Base-by-base conservation (phyloP, 2,329 filamentous ascomycete genomes). In the Pseudogymnoascus sp. region DNA sequence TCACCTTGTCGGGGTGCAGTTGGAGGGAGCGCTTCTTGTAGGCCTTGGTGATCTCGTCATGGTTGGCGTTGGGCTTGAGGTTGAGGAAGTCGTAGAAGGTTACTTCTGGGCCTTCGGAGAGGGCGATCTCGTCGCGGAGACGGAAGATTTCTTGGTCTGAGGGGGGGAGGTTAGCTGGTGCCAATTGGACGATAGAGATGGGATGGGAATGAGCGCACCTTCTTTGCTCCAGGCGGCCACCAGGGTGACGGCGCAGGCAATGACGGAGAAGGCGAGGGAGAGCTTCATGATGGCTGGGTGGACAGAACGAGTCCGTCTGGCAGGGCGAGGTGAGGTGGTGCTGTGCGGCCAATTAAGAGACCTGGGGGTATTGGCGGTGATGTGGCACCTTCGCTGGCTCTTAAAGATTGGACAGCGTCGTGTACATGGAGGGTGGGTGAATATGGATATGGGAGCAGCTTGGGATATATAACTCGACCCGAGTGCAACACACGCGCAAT, bases 111-210 rank as follows among this genome's bases (percentile, higher is more conserved):
- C 95, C 92, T 75, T 97, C 90, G 68, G 86, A 80, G 50, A 85
- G 78, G 65, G 84, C 79, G 63, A 99, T 84, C 75, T 97, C 95
- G 78, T 97, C 92, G 72, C 88, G 88, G 66, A 99, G 83, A 70
- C 92, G 90, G 80, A 99, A 99, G 79, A 99, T 97, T 78, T 99
- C 95, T 74, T 96, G 91, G 78, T 99, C 95, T 96, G 72, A n/a
- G 29, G 64, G 63, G 64, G 62, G 64, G 62, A 37, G 31, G 60
- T 64, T 60, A 72, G 71, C 70, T 62, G 60, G 21, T 31, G 17
- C 0, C 7, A 17, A 17, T 33, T 31, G 21, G 61, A 53, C 37
- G 61, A n/a, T 60, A 26, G 21, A 35, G 42, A 62, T 61, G 62
- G 60, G 63, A 59, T 23, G 0, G 21, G 29, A 26, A 29, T 23